Evolutionary conservation across 108 stramenopile genomes (phyloP).

Genomic region (Nitzschia sp.): DNA sequence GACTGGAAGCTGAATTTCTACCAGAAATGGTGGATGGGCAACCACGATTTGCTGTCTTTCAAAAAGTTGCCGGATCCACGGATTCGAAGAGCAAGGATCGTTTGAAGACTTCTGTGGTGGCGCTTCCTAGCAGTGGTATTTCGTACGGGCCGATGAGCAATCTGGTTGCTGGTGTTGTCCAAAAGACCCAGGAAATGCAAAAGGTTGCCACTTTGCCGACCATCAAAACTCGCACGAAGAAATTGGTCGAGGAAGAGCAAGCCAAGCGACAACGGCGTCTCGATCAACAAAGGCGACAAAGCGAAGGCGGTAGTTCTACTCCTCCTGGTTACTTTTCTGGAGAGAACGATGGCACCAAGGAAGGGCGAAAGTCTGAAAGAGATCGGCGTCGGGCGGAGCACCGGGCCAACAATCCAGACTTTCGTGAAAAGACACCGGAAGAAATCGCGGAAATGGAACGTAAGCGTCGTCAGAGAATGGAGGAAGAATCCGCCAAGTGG

Average conservation of each 20-base stretch:
- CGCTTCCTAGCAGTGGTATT: constrained; percentile 45
- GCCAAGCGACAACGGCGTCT: constrained; percentile 71
- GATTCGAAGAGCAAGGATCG: constrained; percentile 51
- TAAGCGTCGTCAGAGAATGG: constrained; percentile 72
- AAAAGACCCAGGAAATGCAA: constrained; percentile 38
- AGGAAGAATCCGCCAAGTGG: constrained; percentile 83
- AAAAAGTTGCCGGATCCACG: constrained; percentile 71
- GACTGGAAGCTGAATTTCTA: constrained; percentile 70
- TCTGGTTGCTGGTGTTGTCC: constrained; percentile 48
- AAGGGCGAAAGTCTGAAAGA: constrained; percentile 79
- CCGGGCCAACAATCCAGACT: constrained; percentile 58
- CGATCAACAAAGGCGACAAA: constrained; percentile 43
- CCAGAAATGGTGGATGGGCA: constrained; percentile 70
- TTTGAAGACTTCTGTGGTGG: constrained; percentile 66
- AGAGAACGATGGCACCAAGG: constrained; percentile 73
- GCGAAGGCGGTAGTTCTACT: constrained; percentile 28
- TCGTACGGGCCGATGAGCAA: constrained; percentile 71
- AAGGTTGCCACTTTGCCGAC: constrained; percentile 63
- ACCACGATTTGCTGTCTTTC: constrained; percentile 82
- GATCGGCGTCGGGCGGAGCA: constrained; percentile 81
- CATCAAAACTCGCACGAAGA: constrained; percentile 85
- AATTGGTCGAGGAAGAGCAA: constrained; percentile 72
- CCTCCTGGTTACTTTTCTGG: constrained; percentile 28
- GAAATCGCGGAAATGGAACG: constrained; percentile 86
- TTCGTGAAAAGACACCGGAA: constrained; percentile 77